Percentiles rank a stretch among this genome's conserved stretches.
Conservation (phyloP, 805 yeast species). For the Yamadazyma sp. region DNA sequence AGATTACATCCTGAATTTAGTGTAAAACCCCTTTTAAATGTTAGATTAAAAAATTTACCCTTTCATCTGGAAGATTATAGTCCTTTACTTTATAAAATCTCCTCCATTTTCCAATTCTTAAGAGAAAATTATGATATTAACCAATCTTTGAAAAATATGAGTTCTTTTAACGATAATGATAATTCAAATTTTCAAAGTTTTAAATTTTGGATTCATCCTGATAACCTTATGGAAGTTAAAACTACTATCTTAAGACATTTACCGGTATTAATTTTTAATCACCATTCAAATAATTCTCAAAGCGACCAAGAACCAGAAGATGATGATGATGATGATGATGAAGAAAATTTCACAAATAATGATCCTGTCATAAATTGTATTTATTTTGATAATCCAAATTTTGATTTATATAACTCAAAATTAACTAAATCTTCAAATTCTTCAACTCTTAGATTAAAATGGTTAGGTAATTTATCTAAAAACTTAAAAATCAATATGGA, state of each 20-base stretch:
- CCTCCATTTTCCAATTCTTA: conserved; percentile 75
- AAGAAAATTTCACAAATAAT: conserved; percentile 24
- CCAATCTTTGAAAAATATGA: conserved; percentile 46
- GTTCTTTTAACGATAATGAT: conserved; percentile 43
- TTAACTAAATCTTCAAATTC: conserved; percentile 65
- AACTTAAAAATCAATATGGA: conserved; percentile 80
- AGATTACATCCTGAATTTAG: conserved; percentile 82
- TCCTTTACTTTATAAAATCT: conserved; percentile 80
- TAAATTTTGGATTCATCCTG: conserved; percentile 97
- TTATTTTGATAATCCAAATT: conserved; percentile 80
- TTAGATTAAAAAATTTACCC: conserved; percentile 82
- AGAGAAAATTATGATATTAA: conserved; percentile 65
- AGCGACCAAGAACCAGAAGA: conserved; percentile 21
- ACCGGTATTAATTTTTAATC: conserved; percentile 77
- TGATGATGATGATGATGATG: conserved; percentile 50
- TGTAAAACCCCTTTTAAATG: conserved; percentile 87
- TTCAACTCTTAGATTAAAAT: conserved; percentile 79
- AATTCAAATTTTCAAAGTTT: conserved; percentile 54
- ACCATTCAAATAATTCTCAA: conserved; percentile 34
- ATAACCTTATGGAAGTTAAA: conserved; percentile 88
- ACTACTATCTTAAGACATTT: conserved; percentile 90
- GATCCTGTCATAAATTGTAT: conserved; percentile 78
- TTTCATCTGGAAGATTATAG: conserved; percentile 94
- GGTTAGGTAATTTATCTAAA: conserved; percentile 82
- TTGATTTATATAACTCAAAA: conserved; percentile 84